Evolutionary conservation across 1,139 yeast genomes (phyloP), one percentile per base, ranked within the genome.

Genomic region (Blastobotrys serpentis): DNA sequence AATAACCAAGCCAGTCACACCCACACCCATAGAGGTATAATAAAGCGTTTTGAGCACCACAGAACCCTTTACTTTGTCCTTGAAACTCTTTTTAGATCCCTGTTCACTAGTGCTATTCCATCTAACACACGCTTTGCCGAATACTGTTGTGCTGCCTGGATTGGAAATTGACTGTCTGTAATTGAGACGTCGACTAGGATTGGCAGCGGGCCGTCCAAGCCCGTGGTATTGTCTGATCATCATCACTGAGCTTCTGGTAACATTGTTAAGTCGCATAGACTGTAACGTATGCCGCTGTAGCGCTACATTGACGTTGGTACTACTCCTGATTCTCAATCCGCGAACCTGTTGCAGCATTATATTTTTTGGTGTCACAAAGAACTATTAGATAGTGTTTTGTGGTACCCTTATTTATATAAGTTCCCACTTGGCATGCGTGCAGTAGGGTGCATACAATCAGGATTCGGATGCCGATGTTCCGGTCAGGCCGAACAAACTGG

Each of bases 11-110:
- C 53, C 51, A 2, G 51, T 30, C 17, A 54, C 47, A 7, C 64
- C 65, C 10, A 58, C 47, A 3, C 49, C 52, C 7, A 58, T 47
- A 2, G 57, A 43, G 3, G 59, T 42, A 42, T 52, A 58, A 47
- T 50, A 53, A 16, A 54, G 46, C 10, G 52, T 39, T 14, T 56
- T 49, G 48, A 51, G 42, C 29, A 56, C 17, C 16, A 49, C 38
- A 21, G 52, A 44, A 29, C 14, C 13, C 32, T 29, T 11, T 14
- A 4, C 26, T 5, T 23, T 23, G 26, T 23, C 26, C 26, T 23
- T 5, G 8, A 10, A 23, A 23, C n/a, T n/a, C n/a, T n/a, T n/a
- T n/a, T n/a, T n/a, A n/a, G n/a, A n/a, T n/a, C n/a, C n/a, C n/a
- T n/a, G n/a, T n/a, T n/a, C n/a, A n/a, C n/a, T n/a, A n/a, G 25